Evolutionary conservation across 495 filamentous ascomycete genomes (phyloP), one percentile per base, ranked within the genome.

Genomic region (Neurospora sp.): DNA sequence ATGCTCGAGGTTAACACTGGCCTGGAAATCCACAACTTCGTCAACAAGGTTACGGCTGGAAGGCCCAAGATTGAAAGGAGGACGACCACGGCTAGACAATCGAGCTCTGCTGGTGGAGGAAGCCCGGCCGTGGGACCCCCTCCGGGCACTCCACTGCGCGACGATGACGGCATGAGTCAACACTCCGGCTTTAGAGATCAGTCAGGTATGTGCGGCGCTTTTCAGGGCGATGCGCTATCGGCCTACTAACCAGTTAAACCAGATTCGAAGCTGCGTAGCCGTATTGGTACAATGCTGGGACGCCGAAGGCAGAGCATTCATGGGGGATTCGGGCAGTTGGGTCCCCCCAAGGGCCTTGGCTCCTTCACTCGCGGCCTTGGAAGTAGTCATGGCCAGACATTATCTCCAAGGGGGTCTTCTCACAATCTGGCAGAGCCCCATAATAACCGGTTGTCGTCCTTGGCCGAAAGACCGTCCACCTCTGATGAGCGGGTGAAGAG

Each of bases 1-100:
- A 86, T 99, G 74, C 86, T 99, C 40, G 96, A 97, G 74, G 88
- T 98, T 20, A 90, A 93, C 81, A 97, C 94, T 1, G 87, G 88
- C 44, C 91, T 92, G 78, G 96, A 99, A 80, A 97, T 98, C 71
- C 93, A 93, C 79, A 92, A 90, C 37, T 98, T 96, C 80, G 90
- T 89, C 6, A 77, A 83, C 41, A 83, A 84, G 69, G 83, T 78
- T 16, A 84, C 82, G 2, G 74, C 79, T 20, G 87, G 88, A 73
- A 84, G 87, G 76, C 82, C 85, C 75, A 85, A 81, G 77, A 73
- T 82, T 70, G 84, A 85, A 75, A 80, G 81, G 74, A 83, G 77
- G 77, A 78, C 80, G 69, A 79, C 77, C 71, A 80, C 78, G 37
- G 78, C 76, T 74, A 79, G 81, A 71, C 81, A 83, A 72, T 79